phyloP scores from a whole-genome alignment of 2,329 filamentous ascomycete genomes.

The Alternaria ventricosa region DNA sequence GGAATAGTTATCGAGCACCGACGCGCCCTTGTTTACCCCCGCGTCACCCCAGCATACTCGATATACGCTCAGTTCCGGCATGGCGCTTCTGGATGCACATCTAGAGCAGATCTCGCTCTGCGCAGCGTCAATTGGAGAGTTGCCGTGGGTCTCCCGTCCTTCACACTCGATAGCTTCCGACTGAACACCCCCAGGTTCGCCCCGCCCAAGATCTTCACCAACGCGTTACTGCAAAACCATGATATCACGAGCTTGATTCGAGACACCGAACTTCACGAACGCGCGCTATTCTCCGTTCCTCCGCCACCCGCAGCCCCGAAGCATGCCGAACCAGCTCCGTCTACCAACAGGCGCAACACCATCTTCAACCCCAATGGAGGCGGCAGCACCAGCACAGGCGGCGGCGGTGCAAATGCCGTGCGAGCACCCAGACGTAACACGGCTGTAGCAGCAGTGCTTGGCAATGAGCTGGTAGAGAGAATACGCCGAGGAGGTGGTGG shows the following conservation, averaged over 20 bases:
- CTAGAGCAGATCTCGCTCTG: conserved; percentile 60
- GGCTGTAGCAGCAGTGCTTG: conserved; percentile 87
- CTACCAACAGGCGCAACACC: conserved; percentile 55
- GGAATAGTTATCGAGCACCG: conserved; percentile 22
- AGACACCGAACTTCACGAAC: conserved; percentile 93
- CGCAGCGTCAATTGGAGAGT: conserved; percentile 55
- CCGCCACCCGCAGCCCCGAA: conserved; percentile 63
- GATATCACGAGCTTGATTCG: conserved; percentile 95
- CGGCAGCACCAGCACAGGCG: conserved; percentile 38
- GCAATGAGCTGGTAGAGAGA: conserved; percentile 82
- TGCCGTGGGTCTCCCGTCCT: conserved; percentile 46
- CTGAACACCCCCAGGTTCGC: conserved; percentile 70
- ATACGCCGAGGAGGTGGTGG: conserved; percentile 68
- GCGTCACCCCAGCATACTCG: conserved; percentile 3
- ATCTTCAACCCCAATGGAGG: conserved; percentile 52
- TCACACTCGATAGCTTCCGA: neutral
- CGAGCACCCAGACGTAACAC: conserved; percentile 72
- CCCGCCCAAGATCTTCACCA: conserved; percentile 92
- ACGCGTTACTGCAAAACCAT: conserved; percentile 83
- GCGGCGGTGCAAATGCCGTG: conserved; percentile 51
- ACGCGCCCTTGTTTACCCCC: conserved; percentile 24
- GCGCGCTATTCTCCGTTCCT: conserved; percentile 91
- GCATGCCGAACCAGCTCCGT: conserved; percentile 53
- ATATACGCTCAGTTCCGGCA: conserved; percentile 23
- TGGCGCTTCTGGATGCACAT: conserved; percentile 56